Percentiles rank a stretch among this genome's conserved stretches.
These are phyloP conservation scores for Laburnicola sp. DNA, from an alignment of 2,329 filamentous ascomycete species.

Conservation along the genomic window DNA sequence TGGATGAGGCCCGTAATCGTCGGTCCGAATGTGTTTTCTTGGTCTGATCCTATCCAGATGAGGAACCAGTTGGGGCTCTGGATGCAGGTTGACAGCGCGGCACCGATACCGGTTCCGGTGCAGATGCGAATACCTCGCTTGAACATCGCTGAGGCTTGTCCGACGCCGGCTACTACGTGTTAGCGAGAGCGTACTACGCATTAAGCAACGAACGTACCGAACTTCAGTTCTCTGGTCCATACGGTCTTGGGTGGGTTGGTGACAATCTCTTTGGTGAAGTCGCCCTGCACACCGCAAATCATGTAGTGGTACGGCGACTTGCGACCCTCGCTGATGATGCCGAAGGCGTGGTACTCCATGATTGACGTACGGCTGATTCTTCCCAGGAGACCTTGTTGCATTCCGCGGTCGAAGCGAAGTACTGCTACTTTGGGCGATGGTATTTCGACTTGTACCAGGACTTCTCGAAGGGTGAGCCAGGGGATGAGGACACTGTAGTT, in stretches of 20 bases:
- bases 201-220: conserved; percentile 26
- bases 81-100: conserved; percentile 42
- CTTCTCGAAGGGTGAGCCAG: conserved; percentile 42
- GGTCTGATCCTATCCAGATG: conserved; percentile 44
- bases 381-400: conserved; percentile 42
- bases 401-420: conserved; percentile 39
- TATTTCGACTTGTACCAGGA: conserved; percentile 39
- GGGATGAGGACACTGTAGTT: conserved; percentile 33
- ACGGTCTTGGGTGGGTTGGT: conserved; percentile 38
- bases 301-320: conserved; percentile 39
- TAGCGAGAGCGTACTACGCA: conserved; percentile 8
- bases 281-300: conserved; percentile 45
- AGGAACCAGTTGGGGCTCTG: conserved; percentile 42
- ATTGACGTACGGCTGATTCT: conserved; percentile 42
- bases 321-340: conserved; percentile 41
- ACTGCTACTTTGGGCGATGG: conserved; percentile 43
- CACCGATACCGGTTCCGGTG: conserved; percentile 42
- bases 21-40: conserved; percentile 41
- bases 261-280: conserved; percentile 40
- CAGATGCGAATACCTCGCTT: conserved; percentile 41
- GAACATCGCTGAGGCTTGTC: conserved; percentile 43
- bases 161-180: conserved; percentile 35
- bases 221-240: conserved; percentile 42
- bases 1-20: conserved; percentile 38
- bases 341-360: conserved; percentile 45